phyloP scores from a whole-genome alignment of 345 rosid genomes.

The Citrus glauca region DNA sequence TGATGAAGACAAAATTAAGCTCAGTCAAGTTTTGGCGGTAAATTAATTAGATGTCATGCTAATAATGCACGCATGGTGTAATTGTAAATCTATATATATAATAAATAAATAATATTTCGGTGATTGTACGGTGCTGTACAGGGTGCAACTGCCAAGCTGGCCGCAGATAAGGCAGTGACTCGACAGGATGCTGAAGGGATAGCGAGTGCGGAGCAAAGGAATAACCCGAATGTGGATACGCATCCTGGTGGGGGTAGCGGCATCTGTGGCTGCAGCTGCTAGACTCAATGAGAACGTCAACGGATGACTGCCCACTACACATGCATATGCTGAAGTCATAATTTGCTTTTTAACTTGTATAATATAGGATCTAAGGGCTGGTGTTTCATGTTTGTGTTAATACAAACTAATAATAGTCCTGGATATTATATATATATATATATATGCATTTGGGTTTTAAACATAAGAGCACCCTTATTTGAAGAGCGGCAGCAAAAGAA shows the following conservation, averaged over 20 bases:
- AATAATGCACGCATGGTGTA: background rate
- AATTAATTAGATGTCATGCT: background rate
- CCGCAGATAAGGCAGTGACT: slow-evolving; percentile 58
- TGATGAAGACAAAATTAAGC: slow-evolving; percentile 57
- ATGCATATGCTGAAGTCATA: too few species aligned
- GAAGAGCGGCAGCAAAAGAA: too few species aligned
- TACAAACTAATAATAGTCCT: too few species aligned
- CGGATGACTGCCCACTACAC: background rate
- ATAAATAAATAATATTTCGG: too few species aligned
- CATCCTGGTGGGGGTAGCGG: slow-evolving; percentile 63
- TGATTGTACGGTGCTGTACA: background rate
- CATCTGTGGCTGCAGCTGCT: slow-evolving; percentile 65
- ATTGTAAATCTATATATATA: background rate
- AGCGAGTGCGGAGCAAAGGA: slow-evolving; percentile 59
- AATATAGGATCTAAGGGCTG: too few species aligned
- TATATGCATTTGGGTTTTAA: too few species aligned
- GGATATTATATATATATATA: too few species aligned
- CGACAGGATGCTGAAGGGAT: slow-evolving; percentile 71
- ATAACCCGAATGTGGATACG: slow-evolving; percentile 38
- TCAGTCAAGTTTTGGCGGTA: slow-evolving; percentile 44
- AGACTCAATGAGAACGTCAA: slow-evolving; percentile 46
- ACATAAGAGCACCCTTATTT: too few species aligned
- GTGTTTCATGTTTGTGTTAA: too few species aligned
- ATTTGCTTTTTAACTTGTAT: too few species aligned
- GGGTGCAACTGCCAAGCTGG: slow-evolving; percentile 52